Evolutionary conservation across 495 filamentous ascomycete species (phyloP).

Genomic region (Thozetella sp.): DNA sequence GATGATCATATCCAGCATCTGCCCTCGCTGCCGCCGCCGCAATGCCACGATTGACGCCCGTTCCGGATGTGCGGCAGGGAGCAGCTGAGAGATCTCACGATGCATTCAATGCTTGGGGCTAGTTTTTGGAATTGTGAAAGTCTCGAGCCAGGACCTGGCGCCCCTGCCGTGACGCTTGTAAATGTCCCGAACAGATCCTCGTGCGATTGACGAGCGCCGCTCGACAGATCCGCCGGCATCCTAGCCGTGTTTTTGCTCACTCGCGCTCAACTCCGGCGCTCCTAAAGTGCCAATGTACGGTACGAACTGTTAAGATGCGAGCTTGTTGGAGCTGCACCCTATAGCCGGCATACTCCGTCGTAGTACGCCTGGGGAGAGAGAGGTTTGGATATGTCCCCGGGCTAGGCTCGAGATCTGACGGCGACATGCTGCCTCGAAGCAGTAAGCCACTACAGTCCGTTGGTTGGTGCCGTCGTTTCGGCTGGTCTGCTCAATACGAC

Average conservation of each 20-base stretch:
- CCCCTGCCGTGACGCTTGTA: neutral
- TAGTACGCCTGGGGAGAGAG: no score
- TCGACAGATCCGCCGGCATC: neutral
- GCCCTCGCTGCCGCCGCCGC: slow-evolving; percentile 9
- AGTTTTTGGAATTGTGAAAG: slow-evolving; percentile 1
- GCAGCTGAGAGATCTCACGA: slow-evolving; percentile 5
- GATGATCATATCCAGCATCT: slow-evolving; percentile 17
- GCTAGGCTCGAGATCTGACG: neutral
- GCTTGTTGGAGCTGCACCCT: no score
- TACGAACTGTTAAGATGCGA: no score
- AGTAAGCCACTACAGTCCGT: neutral
- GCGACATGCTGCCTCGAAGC: neutral
- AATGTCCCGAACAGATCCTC: neutral
- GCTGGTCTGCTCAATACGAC: neutral
- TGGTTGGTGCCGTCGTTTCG: neutral
- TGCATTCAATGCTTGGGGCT: slow-evolving; percentile 4
- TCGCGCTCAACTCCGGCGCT: no score
- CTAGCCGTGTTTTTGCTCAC: neutral
- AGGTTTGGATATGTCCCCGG: neutral
- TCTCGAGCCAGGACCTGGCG: neutral
- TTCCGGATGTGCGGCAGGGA: slow-evolving; percentile 25
- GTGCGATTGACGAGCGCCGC: neutral
- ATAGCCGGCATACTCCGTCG: no score
- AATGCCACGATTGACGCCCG: slow-evolving; percentile 11
- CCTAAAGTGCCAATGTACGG: no score